phyloP scores from a whole-genome alignment of 495 filamentous ascomycete genomes.

The Immersiella caudata region DNA sequence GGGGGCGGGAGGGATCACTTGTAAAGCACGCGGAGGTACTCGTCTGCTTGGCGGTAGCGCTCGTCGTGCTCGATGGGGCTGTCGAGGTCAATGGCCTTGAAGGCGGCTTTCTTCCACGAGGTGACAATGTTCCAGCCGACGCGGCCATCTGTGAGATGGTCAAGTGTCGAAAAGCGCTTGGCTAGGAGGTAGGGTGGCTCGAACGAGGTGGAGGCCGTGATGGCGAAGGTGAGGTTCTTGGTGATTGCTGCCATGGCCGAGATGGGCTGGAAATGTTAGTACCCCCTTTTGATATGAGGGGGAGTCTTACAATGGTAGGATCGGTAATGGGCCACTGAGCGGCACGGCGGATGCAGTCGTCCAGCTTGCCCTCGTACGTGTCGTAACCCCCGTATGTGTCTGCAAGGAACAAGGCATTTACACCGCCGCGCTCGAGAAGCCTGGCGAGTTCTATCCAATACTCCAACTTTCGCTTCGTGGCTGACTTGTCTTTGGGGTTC shows the following conservation, averaged over 20 bases:
- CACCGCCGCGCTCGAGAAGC: slow-evolving; percentile 59
- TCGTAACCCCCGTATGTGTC: slow-evolving; percentile 62
- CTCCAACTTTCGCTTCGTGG: slow-evolving; percentile 56
- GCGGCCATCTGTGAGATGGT: slow-evolving; percentile 62
- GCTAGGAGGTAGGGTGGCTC: slow-evolving; percentile 62
- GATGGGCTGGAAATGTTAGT: slow-evolving; percentile 34
- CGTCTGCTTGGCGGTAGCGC: slow-evolving; percentile 62
- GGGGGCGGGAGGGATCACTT: slow-evolving; percentile 40
- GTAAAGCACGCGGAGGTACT: slow-evolving; percentile 62
- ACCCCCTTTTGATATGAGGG: too few relatives aligned
- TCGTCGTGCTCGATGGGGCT: slow-evolving; percentile 63
- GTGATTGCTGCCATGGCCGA: slow-evolving; percentile 61
- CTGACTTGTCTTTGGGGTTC: slow-evolving; percentile 59
- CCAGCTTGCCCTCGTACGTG: slow-evolving; percentile 59
- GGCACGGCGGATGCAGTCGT: slow-evolving; percentile 48
- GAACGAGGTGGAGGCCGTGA: slow-evolving; percentile 62
- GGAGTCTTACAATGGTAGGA: slow-evolving; percentile 51
- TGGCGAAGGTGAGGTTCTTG: slow-evolving; percentile 56
- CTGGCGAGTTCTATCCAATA: slow-evolving; percentile 66
- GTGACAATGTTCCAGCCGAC: slow-evolving; percentile 71
- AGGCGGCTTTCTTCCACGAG: slow-evolving; percentile 60
- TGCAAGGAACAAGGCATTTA: slow-evolving; percentile 64
- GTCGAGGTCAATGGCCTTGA: slow-evolving; percentile 60
- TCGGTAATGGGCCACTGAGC: slow-evolving; percentile 63
- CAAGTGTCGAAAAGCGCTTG: slow-evolving; percentile 63